Base-by-base conservation (phyloP, 1,139 yeast genomes). In the Kodamaea suecica region DNA sequence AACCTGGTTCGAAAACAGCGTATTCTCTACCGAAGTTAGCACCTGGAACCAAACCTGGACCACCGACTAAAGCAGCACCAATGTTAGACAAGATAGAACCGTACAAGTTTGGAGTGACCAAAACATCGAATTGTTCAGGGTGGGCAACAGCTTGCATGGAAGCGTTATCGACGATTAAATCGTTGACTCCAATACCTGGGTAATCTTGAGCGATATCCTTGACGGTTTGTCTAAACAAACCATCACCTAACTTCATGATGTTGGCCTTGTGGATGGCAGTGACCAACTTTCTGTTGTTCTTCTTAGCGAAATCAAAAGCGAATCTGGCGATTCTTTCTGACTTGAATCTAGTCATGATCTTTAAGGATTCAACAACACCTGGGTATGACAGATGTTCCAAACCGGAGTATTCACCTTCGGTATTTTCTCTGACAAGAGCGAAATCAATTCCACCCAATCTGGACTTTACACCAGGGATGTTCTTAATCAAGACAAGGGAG, bases 261-360 rank as follows among this genome's bases (percentile, higher is more conserved):
- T 92, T 92, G 50, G 98, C 98, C 75, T 92, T 92, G 80, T 92
- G 98, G 59, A 92, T 92, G 51, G 96, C 97, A 39, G 97, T 88
- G 48, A 92, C 97, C 57, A 78, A 72, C 66, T 84, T 80, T 72
- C 97, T 84, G 74, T 84, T 79, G 77, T 92, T 86, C 71, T 84
- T 84, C 63, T 78, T 73, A 46, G 97, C 97, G 55, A 85, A 92
- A 70, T 92, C 97, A 57, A 87, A 90, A 33, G 98, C 97, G 55
- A 92, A 92, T 69, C 92, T 84, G 52, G 96, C 97, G 53, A 92
- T 85, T 72, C 98, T 83, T 76, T 92, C 98, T 39, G 95, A 84
- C 74, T 90, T 90, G 70, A 80, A 78, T 69, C 88, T 82, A 55
- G 97, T 90, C 75, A 90, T 84, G 64, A 92, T 85, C 75, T 92